These are phyloP conservation scores for Cymbidium sinense DNA, from an alignment of 106 monocot species.

Conservation along the genomic window DNA sequence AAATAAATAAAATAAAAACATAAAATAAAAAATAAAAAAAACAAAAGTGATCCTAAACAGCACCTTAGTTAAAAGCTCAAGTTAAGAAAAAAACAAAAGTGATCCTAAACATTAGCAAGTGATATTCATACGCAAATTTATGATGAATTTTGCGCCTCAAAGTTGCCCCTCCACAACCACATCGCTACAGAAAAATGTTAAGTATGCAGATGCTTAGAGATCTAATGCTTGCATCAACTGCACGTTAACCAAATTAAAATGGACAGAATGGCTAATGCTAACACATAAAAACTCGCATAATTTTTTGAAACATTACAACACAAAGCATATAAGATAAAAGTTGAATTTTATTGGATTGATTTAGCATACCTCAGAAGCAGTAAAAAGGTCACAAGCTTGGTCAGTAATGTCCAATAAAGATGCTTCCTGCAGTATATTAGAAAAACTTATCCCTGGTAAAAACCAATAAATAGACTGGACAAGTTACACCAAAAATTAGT, in stretches of 20 bases:
- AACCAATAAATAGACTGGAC: not conserved
- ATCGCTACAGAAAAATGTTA: not conserved
- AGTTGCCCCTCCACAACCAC: not conserved
- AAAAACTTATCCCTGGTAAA: not conserved
- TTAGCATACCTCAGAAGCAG: slow-evolving; percentile 57
- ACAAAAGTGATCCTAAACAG: too few species aligned
- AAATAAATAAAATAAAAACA: too few species aligned
- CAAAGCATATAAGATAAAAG: not conserved
- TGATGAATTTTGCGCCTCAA: not conserved
- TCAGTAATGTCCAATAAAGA: slow-evolving; percentile 79
- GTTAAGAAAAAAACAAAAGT: not conserved
- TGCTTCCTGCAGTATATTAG: slow-evolving; percentile 63
- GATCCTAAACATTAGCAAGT: not conserved
- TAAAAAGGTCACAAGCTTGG: slow-evolving; percentile 93
- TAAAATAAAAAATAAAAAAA: too few species aligned
- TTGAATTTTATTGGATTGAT: slow-evolving; percentile 3
- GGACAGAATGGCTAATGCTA: not conserved
- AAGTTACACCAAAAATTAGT: not conserved
- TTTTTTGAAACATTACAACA: not conserved
- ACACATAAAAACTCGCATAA: not conserved
- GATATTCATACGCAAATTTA: not conserved
- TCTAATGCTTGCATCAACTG: slow-evolving; percentile 1
- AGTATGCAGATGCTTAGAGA: not conserved
- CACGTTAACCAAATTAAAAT: not conserved
- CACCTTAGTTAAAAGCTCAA: not conserved